A percentile compares a stretch with the other conserved stretches of the same genome.
phyloP scores from a whole-genome alignment of 2,329 filamentous ascomycete genomes.

The Aspergillus fijiensis region DNA sequence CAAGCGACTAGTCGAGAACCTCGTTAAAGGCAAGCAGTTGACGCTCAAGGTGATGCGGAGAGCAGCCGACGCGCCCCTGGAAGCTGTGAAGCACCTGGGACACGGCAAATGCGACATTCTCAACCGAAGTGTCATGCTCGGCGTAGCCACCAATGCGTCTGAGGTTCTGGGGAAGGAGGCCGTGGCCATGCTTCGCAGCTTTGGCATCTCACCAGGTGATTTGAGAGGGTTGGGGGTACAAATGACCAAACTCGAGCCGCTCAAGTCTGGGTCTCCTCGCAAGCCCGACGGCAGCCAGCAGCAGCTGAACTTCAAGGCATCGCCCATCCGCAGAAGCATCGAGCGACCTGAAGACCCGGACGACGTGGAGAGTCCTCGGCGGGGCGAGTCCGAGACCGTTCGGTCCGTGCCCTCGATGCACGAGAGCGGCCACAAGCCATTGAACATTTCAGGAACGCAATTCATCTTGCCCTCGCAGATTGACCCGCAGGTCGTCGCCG shows the following conservation, averaged over 20 bases:
- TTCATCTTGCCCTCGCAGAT: slow-evolving; percentile 82
- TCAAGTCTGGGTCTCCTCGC: slow-evolving; percentile 59
- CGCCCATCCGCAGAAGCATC: slow-evolving; percentile 30
- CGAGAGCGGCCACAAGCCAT: slow-evolving; percentile 55
- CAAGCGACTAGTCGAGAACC: slow-evolving; percentile 74
- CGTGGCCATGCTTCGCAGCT: slow-evolving; percentile 76
- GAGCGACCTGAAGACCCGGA: slow-evolving; percentile 48
- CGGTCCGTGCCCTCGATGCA: slow-evolving; percentile 33
- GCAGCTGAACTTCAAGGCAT: slow-evolving; percentile 67
- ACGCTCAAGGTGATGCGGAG: slow-evolving; percentile 95
- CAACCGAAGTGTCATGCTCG: slow-evolving; percentile 82
- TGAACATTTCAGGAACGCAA: slow-evolving; percentile 84
- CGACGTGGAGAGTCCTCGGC: slow-evolving; percentile 45
- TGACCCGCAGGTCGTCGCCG: slow-evolving; percentile 77
- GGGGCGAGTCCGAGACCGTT: slow-evolving; percentile 34
- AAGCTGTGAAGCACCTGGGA: slow-evolving; percentile 88
- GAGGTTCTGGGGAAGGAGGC: slow-evolving; percentile 76
- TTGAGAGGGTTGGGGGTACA: slow-evolving; percentile 90
- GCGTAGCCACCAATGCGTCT: slow-evolving; percentile 76
- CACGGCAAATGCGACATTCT: slow-evolving; percentile 94
- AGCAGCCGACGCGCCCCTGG: slow-evolving; percentile 79
- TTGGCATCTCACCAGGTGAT: slow-evolving; percentile 84
- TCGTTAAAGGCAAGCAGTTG: slow-evolving; percentile 81
- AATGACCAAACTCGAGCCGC: slow-evolving; percentile 84
- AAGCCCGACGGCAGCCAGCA: slow-evolving; percentile 72